Percentiles rank a stretch among this genome's conserved stretches.
Evolutionary conservation across 2,329 filamentous ascomycete species (phyloP).

Genomic region (Zalaria obscura): DNA sequence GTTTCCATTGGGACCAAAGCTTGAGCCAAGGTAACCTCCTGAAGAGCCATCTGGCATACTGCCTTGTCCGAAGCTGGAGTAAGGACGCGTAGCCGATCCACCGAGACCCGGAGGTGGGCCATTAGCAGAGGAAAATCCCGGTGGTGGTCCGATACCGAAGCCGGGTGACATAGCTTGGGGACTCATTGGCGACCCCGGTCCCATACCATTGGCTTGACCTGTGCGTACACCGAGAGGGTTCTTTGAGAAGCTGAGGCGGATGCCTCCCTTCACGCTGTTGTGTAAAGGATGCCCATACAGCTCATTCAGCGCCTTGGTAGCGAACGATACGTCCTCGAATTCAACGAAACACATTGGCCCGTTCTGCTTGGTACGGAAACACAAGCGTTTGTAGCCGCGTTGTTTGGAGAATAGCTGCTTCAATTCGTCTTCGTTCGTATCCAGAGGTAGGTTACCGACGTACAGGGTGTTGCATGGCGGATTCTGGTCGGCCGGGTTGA

Average conservation of each 20-base stretch:
- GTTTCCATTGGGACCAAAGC: not conserved
- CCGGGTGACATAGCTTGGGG: conserved; percentile 40
- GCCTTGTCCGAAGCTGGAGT: not conserved
- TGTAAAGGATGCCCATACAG: conserved; percentile 77
- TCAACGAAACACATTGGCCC: conserved; percentile 99
- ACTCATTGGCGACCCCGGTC: conserved; percentile 34
- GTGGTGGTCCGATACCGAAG: conserved; percentile 53
- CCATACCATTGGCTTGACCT: conserved; percentile 46
- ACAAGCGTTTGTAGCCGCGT: conserved; percentile 87
- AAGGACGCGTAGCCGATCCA: not conserved
- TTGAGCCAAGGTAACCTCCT: not conserved
- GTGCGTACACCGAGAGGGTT: conserved; percentile 88
- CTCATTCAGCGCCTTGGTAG: conserved; percentile 80
- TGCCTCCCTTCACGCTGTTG: conserved; percentile 88
- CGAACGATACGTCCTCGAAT: conserved; percentile 85
- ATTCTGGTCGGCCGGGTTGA: conserved; percentile 91
- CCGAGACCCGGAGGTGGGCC: conserved; percentile 66
- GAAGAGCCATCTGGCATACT: not conserved
- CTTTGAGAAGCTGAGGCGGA: conserved; percentile 92
- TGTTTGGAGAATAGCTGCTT: conserved; percentile 89
- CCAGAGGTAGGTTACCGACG: conserved; percentile 87
- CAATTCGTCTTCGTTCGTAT: conserved; percentile 88
- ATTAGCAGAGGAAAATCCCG: conserved; percentile 40
- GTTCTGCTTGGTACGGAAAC: conserved; percentile 87
- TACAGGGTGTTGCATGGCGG: conserved; percentile 97